Percentiles rank a stretch among this genome's conserved stretches.
Evolutionary conservation across 2,329 filamentous ascomycete genomes (phyloP).

Genomic region (Lachnellula arida): DNA sequence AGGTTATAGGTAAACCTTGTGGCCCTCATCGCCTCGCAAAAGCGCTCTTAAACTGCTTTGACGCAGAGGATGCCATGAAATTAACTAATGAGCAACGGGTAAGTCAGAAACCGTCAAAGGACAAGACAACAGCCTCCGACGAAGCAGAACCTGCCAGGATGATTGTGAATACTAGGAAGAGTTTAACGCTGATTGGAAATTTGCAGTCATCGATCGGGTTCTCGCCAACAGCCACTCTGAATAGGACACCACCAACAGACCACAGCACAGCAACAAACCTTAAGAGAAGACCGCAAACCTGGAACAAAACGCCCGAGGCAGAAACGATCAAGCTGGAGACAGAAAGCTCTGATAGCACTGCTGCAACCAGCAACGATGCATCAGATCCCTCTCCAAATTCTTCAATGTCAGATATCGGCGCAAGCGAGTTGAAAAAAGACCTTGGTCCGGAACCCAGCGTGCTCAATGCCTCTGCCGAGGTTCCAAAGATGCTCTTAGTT

Average conservation of each 20-base stretch:
- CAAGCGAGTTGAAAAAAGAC: neutral
- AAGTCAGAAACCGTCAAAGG: conserved; percentile 3
- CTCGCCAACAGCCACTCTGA: conserved; percentile 15
- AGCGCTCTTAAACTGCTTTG: conserved; percentile 22
- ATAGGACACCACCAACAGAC: neutral
- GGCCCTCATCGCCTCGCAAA: conserved; percentile 25
- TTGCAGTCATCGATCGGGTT: conserved; percentile 21
- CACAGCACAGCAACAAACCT: neutral
- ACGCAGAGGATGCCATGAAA: conserved; percentile 14
- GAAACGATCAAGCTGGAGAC: too few species aligned
- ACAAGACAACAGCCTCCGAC: neutral
- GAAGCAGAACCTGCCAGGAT: conserved; percentile 5
- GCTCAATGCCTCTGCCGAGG: neutral
- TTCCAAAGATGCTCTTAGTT: conserved; percentile 21
- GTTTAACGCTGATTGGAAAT: conserved; percentile 15
- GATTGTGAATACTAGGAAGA: conserved; percentile 14
- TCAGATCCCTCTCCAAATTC: too few species aligned
- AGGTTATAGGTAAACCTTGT: conserved; percentile 24
- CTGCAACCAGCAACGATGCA: too few species aligned
- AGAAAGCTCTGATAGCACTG: too few species aligned
- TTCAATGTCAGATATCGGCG: neutral
- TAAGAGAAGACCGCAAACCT: too few species aligned
- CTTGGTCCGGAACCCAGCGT: neutral
- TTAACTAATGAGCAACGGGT: conserved; percentile 2
- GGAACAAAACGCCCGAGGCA: too few species aligned